phyloP scores from a whole-genome alignment of 1,284 basidiomycete species.

The Volvariella surrecta region DNA sequence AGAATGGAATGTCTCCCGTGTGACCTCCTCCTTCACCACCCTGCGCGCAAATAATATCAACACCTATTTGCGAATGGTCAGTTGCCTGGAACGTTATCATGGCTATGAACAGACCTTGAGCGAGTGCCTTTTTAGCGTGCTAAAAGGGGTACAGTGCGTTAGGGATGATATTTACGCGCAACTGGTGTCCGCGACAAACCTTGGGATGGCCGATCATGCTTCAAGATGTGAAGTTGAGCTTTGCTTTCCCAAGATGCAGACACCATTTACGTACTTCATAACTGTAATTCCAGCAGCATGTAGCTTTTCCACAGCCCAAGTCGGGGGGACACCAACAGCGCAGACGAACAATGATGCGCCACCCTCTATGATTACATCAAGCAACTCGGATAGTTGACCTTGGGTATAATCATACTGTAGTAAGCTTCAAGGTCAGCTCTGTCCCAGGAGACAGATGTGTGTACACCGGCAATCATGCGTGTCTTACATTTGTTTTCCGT shows the following conservation, averaged over 20 bases:
- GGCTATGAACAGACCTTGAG: constrained; percentile 37
- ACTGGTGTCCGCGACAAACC: constrained; percentile 25
- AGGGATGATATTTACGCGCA: neutral
- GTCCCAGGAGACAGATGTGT: neutral
- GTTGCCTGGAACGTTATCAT: neutral
- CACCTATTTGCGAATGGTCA: constrained; percentile 33
- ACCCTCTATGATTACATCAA: constrained; percentile 74
- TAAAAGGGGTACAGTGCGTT: constrained; percentile 16
- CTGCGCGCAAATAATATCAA: constrained; percentile 84
- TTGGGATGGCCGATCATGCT: constrained; percentile 90
- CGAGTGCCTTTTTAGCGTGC: constrained; percentile 77
- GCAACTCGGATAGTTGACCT: constrained; percentile 66
- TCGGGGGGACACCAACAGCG: constrained; percentile 81
- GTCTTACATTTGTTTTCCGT: constrained; percentile 65
- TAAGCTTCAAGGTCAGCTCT: constrained; percentile 3
- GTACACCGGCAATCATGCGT: neutral
- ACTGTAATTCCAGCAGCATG: constrained; percentile 73
- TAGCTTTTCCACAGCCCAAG: constrained; percentile 71
- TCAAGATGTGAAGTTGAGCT: constrained; percentile 1
- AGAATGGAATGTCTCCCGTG: constrained; percentile 69
- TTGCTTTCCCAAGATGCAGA: neutral
- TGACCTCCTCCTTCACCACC: constrained; percentile 75
- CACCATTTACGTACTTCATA: constrained; percentile 62
- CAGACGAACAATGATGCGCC: constrained; percentile 77
- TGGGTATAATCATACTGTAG: constrained; percentile 65